Conservation (phyloP, 352 stramenopile species). For the Globisporangium emineosum region DNA sequence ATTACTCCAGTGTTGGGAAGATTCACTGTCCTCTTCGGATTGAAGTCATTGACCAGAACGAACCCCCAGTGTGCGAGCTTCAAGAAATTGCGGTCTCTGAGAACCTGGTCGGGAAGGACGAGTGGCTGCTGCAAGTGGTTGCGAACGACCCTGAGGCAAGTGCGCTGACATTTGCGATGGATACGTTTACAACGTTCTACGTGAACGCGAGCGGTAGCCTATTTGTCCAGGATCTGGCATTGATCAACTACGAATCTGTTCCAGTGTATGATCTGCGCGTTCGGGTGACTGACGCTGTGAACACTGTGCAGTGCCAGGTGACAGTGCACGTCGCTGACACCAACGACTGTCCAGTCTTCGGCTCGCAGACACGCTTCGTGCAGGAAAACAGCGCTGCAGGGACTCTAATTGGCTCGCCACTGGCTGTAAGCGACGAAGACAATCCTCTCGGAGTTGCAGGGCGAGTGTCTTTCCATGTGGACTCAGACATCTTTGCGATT, state of each 20-base stretch:
- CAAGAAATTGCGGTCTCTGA: constrained; percentile 26
- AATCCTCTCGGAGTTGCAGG: constrained; percentile 3
- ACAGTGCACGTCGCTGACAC: constrained; percentile 33
- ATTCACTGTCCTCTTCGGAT: constrained; percentile 39
- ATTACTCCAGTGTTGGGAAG: constrained; percentile 29
- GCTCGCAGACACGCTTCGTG: constrained; percentile 24
- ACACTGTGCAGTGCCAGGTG: constrained; percentile 27
- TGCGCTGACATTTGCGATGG: constrained; percentile 1
- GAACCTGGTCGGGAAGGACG: constrained; percentile 21
- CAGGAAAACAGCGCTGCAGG: constrained; percentile 40
- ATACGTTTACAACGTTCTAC: background rate
- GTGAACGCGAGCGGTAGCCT: constrained; percentile 7
- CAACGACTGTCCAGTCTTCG: constrained; percentile 50
- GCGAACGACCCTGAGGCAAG: background rate
- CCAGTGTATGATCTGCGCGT: constrained; percentile 16
- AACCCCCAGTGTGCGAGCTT: constrained; percentile 33
- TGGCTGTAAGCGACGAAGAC: constrained; percentile 14
- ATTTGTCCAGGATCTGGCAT: constrained; percentile 14
- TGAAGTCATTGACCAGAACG: constrained; percentile 43
- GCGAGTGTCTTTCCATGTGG: background rate
- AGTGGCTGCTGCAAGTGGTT: constrained; percentile 1
- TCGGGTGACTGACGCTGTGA: constrained; percentile 18
- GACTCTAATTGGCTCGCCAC: constrained; percentile 18
- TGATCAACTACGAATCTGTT: constrained; percentile 29
- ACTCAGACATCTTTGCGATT: constrained; percentile 8